These are phyloP conservation scores for Penicillium waksmanii DNA, from an alignment of 495 filamentous ascomycete species.

Conservation along the genomic window DNA sequence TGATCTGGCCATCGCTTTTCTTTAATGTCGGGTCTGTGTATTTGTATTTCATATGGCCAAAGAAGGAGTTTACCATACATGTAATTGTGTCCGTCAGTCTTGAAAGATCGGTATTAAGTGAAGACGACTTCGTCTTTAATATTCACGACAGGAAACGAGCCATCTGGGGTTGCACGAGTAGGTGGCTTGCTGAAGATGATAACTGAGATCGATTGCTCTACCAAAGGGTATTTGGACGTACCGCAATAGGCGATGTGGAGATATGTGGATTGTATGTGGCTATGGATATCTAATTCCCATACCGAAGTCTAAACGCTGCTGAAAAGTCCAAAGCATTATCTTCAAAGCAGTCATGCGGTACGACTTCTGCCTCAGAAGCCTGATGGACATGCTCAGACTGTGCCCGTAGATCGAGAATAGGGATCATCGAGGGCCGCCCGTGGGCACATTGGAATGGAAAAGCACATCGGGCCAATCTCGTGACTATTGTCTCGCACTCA, in stretches of 20 bases:
- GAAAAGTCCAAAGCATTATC: conserved; percentile 18
- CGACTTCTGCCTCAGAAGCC: conserved; percentile 1
- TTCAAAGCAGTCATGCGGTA: conserved; percentile 8
- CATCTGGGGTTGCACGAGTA: too few relatives aligned
- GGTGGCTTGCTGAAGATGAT: too few relatives aligned
- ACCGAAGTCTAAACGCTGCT: conserved; percentile 23
- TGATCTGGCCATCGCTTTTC: not conserved
- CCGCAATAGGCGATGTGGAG: too few relatives aligned
- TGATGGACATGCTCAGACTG: not conserved
- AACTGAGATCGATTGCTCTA: too few relatives aligned
- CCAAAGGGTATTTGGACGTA: too few relatives aligned
- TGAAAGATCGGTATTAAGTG: not conserved
- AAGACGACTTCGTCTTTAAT: not conserved
- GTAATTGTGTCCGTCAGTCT: not conserved
- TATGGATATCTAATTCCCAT: conserved; percentile 10
- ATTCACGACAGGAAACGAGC: not conserved
- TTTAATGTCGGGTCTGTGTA: not conserved
- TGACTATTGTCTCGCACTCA: conserved; percentile 69
- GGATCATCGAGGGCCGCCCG: conserved; percentile 78
- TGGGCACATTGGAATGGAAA: conserved; percentile 96
- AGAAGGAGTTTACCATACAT: not conserved
- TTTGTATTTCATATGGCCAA: not conserved
- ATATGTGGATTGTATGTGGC: too few relatives aligned
- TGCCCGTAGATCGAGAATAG: conserved; percentile 61
- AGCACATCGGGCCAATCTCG: conserved; percentile 63